Percentiles rank a stretch among this genome's conserved stretches.
Conservation (phyloP, 495 filamentous ascomycete genomes). For the Talaromyces nanjingensis region DNA sequence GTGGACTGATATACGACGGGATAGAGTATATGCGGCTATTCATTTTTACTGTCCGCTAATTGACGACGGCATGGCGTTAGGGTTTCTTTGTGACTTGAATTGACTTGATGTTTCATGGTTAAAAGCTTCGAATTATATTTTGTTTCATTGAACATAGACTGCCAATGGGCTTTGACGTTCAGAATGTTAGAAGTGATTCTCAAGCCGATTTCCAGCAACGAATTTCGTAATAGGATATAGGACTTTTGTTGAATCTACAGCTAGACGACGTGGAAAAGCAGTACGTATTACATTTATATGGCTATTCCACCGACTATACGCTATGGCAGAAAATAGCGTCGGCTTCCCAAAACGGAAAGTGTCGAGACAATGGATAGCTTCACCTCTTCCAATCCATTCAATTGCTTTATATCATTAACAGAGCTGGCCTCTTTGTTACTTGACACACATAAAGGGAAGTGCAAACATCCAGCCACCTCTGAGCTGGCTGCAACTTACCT, state of each 20-base stretch:
- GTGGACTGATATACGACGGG: slow-evolving; percentile 47
- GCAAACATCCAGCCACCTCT: background rate
- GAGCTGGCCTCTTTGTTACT: background rate
- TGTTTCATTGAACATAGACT: background rate
- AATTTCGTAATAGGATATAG: background rate
- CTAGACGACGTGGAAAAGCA: background rate
- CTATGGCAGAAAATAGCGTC: background rate
- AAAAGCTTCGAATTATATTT: background rate
- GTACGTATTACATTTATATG: background rate
- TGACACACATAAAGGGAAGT: background rate
- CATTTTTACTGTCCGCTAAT: background rate
- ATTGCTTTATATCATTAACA: background rate
- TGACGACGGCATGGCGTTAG: slow-evolving; percentile 5
- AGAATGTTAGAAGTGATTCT: background rate
- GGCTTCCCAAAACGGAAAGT: background rate
- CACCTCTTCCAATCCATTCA: background rate
- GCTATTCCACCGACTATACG: background rate
- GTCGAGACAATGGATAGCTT: background rate
- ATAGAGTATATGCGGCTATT: background rate
- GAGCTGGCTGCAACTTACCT: background rate
- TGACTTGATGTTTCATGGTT: background rate
- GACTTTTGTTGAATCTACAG: background rate
- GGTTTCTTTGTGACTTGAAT: background rate
- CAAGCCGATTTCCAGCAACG: background rate
- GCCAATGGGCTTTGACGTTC: background rate